Evolutionary conservation across 371 early-diverging fungal species (phyloP).

Genomic region (Rhizopus sp.): DNA sequence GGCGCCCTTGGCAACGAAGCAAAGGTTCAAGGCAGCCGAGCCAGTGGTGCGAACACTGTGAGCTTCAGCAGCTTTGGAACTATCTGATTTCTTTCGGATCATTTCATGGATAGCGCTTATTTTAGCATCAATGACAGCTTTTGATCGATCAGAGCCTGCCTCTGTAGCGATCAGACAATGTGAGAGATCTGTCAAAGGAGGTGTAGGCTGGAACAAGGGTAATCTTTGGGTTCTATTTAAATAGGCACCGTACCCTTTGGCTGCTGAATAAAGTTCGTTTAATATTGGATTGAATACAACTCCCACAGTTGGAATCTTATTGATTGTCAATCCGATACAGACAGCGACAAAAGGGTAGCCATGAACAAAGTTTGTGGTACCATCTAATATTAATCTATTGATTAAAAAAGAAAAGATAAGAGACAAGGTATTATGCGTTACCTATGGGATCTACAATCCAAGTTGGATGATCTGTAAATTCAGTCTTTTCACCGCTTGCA

Average conservation of each 20-base stretch:
- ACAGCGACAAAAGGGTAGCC: slow-evolving; percentile 87
- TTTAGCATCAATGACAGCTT: slow-evolving; percentile 65
- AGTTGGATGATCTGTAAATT: slow-evolving; percentile 75
- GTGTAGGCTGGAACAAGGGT: slow-evolving; percentile 59
- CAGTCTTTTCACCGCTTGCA: slow-evolving; percentile 61
- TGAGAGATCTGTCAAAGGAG: slow-evolving; percentile 63
- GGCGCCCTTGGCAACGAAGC: slow-evolving; percentile 80
- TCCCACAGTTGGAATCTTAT: slow-evolving; percentile 80
- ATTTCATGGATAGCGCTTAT: slow-evolving; percentile 62
- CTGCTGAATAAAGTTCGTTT: slow-evolving; percentile 75
- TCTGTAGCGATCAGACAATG: slow-evolving; percentile 80
- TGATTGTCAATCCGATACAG: slow-evolving; percentile 80
- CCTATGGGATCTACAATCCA: slow-evolving; percentile 94
- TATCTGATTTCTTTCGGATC: slow-evolving; percentile 33
- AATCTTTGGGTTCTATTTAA: slow-evolving; percentile 58
- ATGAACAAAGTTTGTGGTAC: slow-evolving; percentile 92
- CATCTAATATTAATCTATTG: slow-evolving; percentile 50
- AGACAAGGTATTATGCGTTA: slow-evolving; percentile 11
- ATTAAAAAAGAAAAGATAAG: slow-evolving; percentile 1
- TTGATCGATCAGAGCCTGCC: slow-evolving; percentile 76
- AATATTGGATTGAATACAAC: slow-evolving; percentile 91
- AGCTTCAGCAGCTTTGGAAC: slow-evolving; percentile 47
- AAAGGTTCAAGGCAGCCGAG: slow-evolving; percentile 80
- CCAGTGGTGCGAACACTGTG: slow-evolving; percentile 83
- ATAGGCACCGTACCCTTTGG: slow-evolving; percentile 69